Evolutionary conservation across 257 asterid species (phyloP), one percentile per base, ranked within the genome.

Genomic region (Osmanthus fragrans): DNA sequence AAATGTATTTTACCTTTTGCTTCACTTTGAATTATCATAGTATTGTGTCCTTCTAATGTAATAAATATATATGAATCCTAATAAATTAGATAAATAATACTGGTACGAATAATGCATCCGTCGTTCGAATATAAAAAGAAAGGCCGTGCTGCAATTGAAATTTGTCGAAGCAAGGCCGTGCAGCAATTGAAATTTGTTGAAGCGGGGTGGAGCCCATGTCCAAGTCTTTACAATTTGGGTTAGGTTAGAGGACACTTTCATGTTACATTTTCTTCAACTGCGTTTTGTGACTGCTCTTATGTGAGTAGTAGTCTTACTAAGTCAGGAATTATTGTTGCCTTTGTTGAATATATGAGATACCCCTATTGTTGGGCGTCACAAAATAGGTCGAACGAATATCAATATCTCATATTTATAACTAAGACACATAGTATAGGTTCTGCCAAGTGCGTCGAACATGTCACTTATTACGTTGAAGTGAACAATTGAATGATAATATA

Each of bases 181-280:
- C 13, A 1, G 13, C 15, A 40, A 40, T 21, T 9, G 33, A 21
- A 2, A 25, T 63, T 60, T 60, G 68, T 60, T 33, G 23, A 60
- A 33, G 68, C 56, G 34, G 34, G 70, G 82, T 81, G 82, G 85
- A 69, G 60, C 66, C 72, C 71, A 15, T 12, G 27, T 79, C 25
- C 34, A 10, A 63, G 18, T 67, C 69, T 37, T 72, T 45, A 76
- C 63, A 58, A 18, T 23, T 60, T 40, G 76, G 33, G 81, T 80
- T 80, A 74, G 83, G 81, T 77, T 72, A 3, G 2, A 69, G 30
- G 80, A 71, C 84, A 63, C 60, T 33, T 11, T 75, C 30, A 40
- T 73, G 27, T 30, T 33, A 45, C 51, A 7, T 12, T 29, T 6
- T 12, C 49, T 78, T n/a, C 19, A 72, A 73, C 73, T 18, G 73